Base-by-base conservation (phyloP, 2,329 filamentous ascomycete genomes). In the Albifimbria verrucaria region DNA sequence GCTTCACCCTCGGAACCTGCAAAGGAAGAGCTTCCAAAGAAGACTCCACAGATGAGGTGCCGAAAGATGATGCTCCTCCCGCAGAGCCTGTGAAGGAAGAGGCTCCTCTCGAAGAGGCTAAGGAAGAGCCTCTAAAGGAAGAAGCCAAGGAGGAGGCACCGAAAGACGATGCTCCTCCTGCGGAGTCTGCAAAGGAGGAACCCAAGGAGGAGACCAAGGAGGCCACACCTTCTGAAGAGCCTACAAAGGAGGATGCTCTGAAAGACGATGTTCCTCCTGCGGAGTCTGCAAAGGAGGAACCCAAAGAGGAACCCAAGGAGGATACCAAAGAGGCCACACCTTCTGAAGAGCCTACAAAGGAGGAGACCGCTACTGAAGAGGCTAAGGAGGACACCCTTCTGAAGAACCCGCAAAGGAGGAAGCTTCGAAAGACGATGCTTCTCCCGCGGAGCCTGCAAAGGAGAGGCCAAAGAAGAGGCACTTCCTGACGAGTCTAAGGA, bases 81-180 rank as follows among this genome's bases (percentile, higher is more conserved):
- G 15, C 12, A 46, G 20, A 21, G 7, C 18, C 22, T 25, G 32
- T n/a, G 25, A 23, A 7, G 20, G n/a, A n/a, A n/a, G n/a, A n/a
- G n/a, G n/a, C n/a, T n/a, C n/a, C n/a, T n/a, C n/a, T n/a, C n/a
- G n/a, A n/a, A n/a, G n/a, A n/a, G n/a, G n/a, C n/a, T n/a, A n/a
- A n/a, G n/a, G 12, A 11, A 20, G 53, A 55, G 12, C 4, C 36
- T 7, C 36, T 20, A 15, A 42, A 42, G 5, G n/a, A n/a, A n/a
- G n/a, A n/a, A n/a, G n/a, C n/a, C n/a, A 47, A 52, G 45, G 54
- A 57, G 49, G 48, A 51, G 36, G 18, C 36, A 4, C 9, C 24
- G 26, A 46, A 50, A 48, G 48, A 51, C 7, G 48, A 56, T n/a
- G 21, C 41, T 7, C 12, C 51, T 32, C 48, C 26, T 43, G 15